Evolutionary conservation across 192 early-diverging fungal genomes (phyloP).

Genomic region (Allomyces macrogynus): DNA sequence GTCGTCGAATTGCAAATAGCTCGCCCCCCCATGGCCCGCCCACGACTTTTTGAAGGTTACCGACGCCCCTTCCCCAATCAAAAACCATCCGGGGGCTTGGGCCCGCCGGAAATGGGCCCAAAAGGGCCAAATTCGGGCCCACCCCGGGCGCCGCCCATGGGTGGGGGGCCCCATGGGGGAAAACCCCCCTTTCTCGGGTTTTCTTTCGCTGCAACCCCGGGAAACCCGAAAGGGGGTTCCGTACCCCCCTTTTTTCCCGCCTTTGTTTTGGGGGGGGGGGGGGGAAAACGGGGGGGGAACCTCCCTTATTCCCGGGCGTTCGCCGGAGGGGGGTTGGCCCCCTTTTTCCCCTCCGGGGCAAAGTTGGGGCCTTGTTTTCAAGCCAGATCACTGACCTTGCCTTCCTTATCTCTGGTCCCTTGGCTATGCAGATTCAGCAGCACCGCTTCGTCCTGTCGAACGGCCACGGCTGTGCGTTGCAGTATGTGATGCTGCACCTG

Average conservation of each 20-base stretch:
- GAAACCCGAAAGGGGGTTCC: conserved; percentile 72
- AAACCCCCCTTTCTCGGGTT: conserved; percentile 66
- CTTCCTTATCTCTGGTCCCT: not conserved
- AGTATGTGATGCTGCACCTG: conserved; percentile 78
- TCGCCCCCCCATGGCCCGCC: not conserved
- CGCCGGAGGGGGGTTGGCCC: too few relatives aligned
- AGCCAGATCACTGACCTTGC: too few relatives aligned
- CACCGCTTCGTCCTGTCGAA: conserved; percentile 97
- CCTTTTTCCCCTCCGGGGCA: too few relatives aligned
- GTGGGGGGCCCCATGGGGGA: conserved; percentile 91
- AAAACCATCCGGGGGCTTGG: conserved; percentile 85
- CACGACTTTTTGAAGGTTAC: conserved; percentile 12
- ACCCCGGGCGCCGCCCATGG: conserved; percentile 97
- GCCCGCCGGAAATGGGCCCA: conserved; percentile 72
- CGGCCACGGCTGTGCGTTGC: conserved; percentile 87
- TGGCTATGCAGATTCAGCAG: conserved; percentile 43
- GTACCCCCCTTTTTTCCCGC: conserved; percentile 3
- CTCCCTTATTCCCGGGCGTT: too few relatives aligned
- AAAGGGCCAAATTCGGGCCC: conserved; percentile 78
- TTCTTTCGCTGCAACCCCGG: conserved; percentile 68
- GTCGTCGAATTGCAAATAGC: too few relatives aligned
- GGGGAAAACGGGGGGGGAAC: too few relatives aligned
- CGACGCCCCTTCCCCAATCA: conserved; percentile 42
- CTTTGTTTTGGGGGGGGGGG: not conserved
- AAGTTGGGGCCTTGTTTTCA: too few relatives aligned